Base-by-base conservation (phyloP, 225 moss, liverwort and hornwort species). In the Sphagnum tenellum region DNA sequence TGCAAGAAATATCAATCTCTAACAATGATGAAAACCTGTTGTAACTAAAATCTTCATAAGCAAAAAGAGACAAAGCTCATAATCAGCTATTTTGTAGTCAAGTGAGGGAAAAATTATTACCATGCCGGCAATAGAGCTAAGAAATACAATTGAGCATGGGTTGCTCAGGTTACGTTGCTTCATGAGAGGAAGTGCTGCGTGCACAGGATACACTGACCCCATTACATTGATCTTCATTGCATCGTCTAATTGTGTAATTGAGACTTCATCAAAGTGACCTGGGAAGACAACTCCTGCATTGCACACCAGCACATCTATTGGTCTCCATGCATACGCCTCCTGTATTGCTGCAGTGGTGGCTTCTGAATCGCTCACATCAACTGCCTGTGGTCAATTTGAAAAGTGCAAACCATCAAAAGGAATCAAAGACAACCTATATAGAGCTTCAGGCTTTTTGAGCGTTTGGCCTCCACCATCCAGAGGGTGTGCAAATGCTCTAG, bases 231-330 rank as follows among this genome's bases (percentile, higher is more conserved):
- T 45, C 29, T 10, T 67, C 46, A 75, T 57, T 4, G 48, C 53
- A 2, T 70, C 53, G 8, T 78, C 75, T 61, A 78, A n/a, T 5
- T 75, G 45, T 10, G 49, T 53, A 0, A 49, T 53, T 14, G 72
- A 69, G 74, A 70, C 60, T 5, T 55, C 59, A 7, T 69, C 64
- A 7, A 81, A 58, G 0, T 44, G 59, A 0, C 66, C 71, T 9
- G 10, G 2, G 8, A 53, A 49, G 11, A 44, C 29, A 8, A 70
- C 61, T 5, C 69, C 69, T 44, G 69, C 77, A 47, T 59, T 78
- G 64, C 75, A 81, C 50, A 81, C 65, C n/a, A 78, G 63, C 12
- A 75, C 49, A 50, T 75, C 77, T 48, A 81, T 77, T 2, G 69
- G 72, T 63, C 50, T 72, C 57, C 74, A 59, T 53, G 56, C 45